These are phyloP conservation scores for Erigeron canadensis DNA, from an alignment of 129 eudicot species.

Conservation along the genomic window DNA sequence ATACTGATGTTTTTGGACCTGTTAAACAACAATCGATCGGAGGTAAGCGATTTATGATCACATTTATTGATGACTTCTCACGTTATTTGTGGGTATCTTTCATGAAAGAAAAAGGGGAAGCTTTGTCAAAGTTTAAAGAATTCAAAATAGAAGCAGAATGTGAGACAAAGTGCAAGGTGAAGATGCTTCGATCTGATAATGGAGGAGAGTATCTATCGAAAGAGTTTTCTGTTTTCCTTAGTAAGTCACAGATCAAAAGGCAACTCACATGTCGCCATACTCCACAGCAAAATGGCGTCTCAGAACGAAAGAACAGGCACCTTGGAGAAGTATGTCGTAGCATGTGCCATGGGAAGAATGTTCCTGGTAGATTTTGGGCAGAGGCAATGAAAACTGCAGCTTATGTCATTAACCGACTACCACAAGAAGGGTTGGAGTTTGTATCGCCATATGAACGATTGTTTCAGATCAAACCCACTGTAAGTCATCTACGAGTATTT, in stretches of 20 bases:
- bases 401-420: not conserved
- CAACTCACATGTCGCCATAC: not conserved
- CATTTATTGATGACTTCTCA: constrained; percentile 20
- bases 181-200: not conserved
- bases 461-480: not conserved
- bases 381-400: not conserved
- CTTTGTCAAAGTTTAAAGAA: not conserved
- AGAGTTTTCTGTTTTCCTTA: too few species aligned
- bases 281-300: not conserved
- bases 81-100: constrained; percentile 12
- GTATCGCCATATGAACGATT: not conserved
- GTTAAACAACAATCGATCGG: not conserved
- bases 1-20: constrained; percentile 17
- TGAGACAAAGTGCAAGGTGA: not conserved
- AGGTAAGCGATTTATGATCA: constrained; percentile 1
- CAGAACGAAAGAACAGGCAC: not conserved
- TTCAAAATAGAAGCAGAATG: not conserved
- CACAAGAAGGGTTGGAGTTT: not conserved
- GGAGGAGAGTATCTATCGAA: not conserved
- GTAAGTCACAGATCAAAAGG: too few species aligned
- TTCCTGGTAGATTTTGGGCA: not conserved
- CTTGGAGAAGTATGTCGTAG: too few species aligned
- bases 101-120: not conserved
- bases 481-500: not conserved
- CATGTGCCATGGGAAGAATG: not conserved